Evolutionary conservation across 176 grass and related monocot genomes (phyloP).

Genomic region (Rhynchospora breviuscula): DNA sequence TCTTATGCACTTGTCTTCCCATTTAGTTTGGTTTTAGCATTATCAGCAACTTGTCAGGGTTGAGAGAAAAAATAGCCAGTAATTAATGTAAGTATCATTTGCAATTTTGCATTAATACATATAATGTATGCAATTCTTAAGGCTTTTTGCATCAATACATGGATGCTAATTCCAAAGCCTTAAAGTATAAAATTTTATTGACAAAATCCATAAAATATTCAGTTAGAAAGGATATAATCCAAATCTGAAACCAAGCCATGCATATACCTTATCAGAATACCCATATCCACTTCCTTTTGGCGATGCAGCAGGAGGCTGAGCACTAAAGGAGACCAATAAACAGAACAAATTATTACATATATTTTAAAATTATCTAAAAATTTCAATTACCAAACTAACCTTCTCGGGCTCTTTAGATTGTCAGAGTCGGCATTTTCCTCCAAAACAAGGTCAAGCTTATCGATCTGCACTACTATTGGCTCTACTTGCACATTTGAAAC

Average conservation of each 20-base stretch:
- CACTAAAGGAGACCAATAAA: slow-evolving; percentile 26
- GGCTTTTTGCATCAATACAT: neutral
- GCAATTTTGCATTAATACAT: neutral
- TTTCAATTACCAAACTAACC: slow-evolving; percentile 33
- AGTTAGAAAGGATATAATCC: neutral
- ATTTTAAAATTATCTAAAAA: neutral
- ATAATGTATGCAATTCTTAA: too few species aligned
- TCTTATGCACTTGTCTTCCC: neutral
- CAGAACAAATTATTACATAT: slow-evolving; percentile 19
- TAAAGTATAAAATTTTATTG: neutral
- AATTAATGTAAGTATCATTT: neutral
- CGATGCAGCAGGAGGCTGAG: slow-evolving; percentile 37
- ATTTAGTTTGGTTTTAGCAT: neutral
- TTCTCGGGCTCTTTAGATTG: slow-evolving; percentile 60
- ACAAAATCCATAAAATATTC: neutral
- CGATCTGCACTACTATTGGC: slow-evolving; percentile 81
- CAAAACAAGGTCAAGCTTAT: slow-evolving; percentile 85
- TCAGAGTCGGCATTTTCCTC: slow-evolving; percentile 77
- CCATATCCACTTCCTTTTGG: slow-evolving; percentile 86
- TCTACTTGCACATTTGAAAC: slow-evolving; percentile 98
- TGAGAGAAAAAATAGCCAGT: neutral
- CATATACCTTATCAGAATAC: slow-evolving; percentile 93
- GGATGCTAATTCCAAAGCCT: neutral
- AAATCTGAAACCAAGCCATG: slow-evolving; percentile 7
- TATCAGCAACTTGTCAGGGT: neutral